Evolutionary conservation across 2,329 filamentous ascomycete genomes (phyloP), one percentile per base, ranked within the genome.

Genomic region (Elsinoe necatrix): DNA sequence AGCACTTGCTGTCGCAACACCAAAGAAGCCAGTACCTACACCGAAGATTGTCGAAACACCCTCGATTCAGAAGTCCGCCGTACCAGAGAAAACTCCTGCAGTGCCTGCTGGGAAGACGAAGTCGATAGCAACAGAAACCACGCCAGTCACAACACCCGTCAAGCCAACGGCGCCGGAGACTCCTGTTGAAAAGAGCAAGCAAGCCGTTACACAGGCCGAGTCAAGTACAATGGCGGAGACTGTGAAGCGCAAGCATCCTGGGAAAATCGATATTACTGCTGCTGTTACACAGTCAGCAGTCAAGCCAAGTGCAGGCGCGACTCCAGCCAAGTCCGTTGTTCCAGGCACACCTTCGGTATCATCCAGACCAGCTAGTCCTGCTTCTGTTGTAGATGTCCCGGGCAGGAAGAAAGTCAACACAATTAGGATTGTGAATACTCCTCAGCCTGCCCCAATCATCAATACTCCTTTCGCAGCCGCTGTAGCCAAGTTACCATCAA

Each of bases 401-500:
- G 65, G 72, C 21, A 71, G 72, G 59, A 72, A 72, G 51, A 60
- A 67, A 50, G 80, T 84, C 0, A 85, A 85, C 65, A 87, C 84
- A 1, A 69, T 90, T 34, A 79, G 86, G n/a, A 77, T 90, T 6
- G 75, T 87, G n/a, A 75, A 83, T 18, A 84, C 82, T 0, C 80
- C 83, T 1, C 88, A 82, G 66, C 70, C 76, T 0, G 62, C 66
- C 16, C 65, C 68, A 20, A 64, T 66, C 5, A 61, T 65, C 12
- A 63, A 72, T 21, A 48, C 62, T 7, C 60, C 62, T 37, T 39
- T 52, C 14, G 48, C 48, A 3, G 59, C 64, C 11, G 58, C 68
- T 6, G 65, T 71, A 6, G 59, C 65, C 18, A 73, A 73, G 54
- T 63, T 76, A 14, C 69, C 75, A 6, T 78, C 76, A 18, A 72